Conservation (phyloP, 139 green algal genomes). For the Micractinium conductrix region DNA sequence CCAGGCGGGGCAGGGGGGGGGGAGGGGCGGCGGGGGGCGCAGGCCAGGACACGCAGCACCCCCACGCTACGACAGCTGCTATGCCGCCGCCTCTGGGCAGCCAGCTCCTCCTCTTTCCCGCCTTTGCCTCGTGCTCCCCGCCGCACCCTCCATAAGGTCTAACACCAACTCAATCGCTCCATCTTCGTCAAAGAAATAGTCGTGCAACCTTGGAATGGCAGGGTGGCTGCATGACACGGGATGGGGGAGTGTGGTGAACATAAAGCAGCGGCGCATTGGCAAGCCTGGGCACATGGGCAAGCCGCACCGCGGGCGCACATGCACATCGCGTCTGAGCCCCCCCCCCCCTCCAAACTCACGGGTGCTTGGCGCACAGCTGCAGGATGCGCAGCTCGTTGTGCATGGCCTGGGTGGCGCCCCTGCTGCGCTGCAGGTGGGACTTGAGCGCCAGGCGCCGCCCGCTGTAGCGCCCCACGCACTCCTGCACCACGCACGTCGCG, state of each 20-base stretch:
- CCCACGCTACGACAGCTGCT: too few species aligned
- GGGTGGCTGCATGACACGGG: not conserved
- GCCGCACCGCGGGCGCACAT: too few species aligned
- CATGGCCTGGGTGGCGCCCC: conserved; percentile 35
- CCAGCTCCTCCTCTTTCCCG: too few species aligned
- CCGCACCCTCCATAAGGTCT: conserved; percentile 37
- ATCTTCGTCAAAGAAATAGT: conserved; percentile 42
- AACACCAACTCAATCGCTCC: conserved; percentile 43
- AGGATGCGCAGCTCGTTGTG: conserved; percentile 53
- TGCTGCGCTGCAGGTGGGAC: conserved; percentile 1
- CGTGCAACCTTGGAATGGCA: conserved; percentile 38
- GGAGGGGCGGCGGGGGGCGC: too few species aligned
- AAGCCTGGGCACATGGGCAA: too few species aligned
- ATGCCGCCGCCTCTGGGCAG: too few species aligned
- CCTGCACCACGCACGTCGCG: conserved; percentile 41
- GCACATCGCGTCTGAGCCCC: too few species aligned
- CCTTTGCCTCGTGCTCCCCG: too few species aligned
- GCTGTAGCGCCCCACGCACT: conserved; percentile 28
- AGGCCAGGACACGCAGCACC: too few species aligned
- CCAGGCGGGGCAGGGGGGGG: not conserved
- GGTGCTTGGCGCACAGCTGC: conserved; percentile 49
- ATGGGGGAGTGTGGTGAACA: too few species aligned
- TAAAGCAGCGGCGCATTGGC: too few species aligned
- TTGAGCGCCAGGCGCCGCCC: conserved; percentile 40
- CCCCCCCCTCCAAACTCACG: conserved; percentile 26